phyloP scores from a whole-genome alignment of 306 rosid genomes.

The Mimosa pudica region DNA sequence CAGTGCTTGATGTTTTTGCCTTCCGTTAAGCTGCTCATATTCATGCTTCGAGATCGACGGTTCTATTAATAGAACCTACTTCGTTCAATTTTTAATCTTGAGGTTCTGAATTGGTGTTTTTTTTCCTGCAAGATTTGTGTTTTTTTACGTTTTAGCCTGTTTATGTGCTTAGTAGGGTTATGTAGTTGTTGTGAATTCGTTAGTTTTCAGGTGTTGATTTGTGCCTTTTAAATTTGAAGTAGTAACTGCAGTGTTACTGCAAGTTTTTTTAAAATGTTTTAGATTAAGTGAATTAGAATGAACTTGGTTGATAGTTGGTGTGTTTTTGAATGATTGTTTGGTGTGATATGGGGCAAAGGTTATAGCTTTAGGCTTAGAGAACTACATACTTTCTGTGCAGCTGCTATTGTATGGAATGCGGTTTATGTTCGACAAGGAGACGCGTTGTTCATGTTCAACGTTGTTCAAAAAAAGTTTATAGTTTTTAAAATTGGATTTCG shows the following conservation, averaged over 20 bases:
- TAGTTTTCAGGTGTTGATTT: constrained; percentile 2
- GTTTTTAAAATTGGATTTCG: not conserved
- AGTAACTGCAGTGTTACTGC: constrained; percentile 13
- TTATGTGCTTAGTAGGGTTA: constrained; percentile 24
- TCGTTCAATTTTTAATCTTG: constrained; percentile 10
- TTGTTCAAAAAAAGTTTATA: not conserved
- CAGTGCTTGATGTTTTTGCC: not conserved
- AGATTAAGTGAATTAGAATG: constrained; percentile 11
- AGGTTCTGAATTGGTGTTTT: constrained; percentile 21
- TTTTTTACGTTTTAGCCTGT: constrained; percentile 19
- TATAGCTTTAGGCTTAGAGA: constrained; percentile 18
- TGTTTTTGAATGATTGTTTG: constrained; percentile 15
- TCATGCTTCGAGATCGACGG: constrained; percentile 39
- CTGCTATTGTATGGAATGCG: not conserved
- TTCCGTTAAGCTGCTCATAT: not conserved
- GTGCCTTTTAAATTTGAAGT: constrained; percentile 14
- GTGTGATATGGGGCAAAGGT: not conserved
- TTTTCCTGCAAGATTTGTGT: not conserved
- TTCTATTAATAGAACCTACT: constrained; percentile 18
- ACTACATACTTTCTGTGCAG: constrained; percentile 1
- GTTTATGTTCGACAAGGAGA: not conserved
- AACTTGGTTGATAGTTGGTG: constrained; percentile 4
- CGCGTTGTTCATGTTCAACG: not conserved
- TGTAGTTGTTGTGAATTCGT: constrained; percentile 5
- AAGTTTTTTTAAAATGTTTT: not conserved